Evolutionary conservation across 2,329 filamentous ascomycete species (phyloP), one percentile per base, ranked within the genome.

Genomic region (Bipolaris zeicola): DNA sequence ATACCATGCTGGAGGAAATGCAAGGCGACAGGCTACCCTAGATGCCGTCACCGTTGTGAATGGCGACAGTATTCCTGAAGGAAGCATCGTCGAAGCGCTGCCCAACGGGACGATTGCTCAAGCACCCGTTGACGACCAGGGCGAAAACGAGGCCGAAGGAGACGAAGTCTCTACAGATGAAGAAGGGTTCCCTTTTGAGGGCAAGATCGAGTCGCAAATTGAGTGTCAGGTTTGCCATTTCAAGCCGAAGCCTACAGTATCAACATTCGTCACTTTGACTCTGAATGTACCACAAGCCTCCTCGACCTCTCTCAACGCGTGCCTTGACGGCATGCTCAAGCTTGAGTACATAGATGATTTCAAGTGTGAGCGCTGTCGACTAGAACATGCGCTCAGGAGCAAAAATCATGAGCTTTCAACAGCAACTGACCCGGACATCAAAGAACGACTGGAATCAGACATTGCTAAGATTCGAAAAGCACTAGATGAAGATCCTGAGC

Each of bases 281-380:
- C 80, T 99, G 50, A 92, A 92, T 68, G 95, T 99, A 3, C 95
- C 95, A 0, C 91, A 95, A 73, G 85, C 88, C 44, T 76, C 76
- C 48, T 89, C 91, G 2, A 93, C 93, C 0, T 89, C 91, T 0
- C 82, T 99, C 14, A 92, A 89, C 70, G 83, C 87, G 7, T 99
- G 95, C 76, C 95, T 99, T 67, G 95, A 99, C 69, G 90, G 90
- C 38, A 89, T 97, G 76, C 88, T 99, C 65, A 96, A 96, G 77
- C 92, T 91, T 0, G 95, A 99, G 76, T 89, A 92, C 73, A 97
- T 99, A 63, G 94, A 98, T 61, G 95, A 96, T 73, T 99, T 96
- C 81, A 93, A 91, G 66, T 99, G 95, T 78, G 95, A 97, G 68
- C 90, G 88, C 77, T 99, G 95, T 72, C 87, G 92, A 20, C 82